Evolutionary conservation across 345 rosid genomes (phyloP), one percentile per base, ranked within the genome.

Genomic region (Limnanthes douglasii): DNA sequence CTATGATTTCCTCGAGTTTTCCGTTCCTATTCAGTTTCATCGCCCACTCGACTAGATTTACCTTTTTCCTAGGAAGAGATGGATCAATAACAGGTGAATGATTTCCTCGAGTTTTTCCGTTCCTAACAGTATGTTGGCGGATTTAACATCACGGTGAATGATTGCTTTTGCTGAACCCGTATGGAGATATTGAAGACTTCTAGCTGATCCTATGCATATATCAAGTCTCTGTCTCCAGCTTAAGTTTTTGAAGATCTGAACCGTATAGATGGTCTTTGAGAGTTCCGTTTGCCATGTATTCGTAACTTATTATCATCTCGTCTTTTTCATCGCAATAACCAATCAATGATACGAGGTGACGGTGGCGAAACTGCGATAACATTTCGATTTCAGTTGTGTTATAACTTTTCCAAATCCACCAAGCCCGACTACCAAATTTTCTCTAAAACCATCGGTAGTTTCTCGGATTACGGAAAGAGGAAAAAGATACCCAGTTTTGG

Each of bases 391-490:
- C 90, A 0, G 84, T 78, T 59, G 55, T 45, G 54, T 64, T 42
- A 64, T 72, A 35, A 77, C 86, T 61, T 57, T 77, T 12, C 86
- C 86, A 49, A 77, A 77, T 13, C 78, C 86, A 30, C 86, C 86
- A 51, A 69, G 56, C 3, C 86, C 86, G 41, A 72, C 43, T 37
- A 77, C 56, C 27, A 72, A 47, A 17, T 56, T 52, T 33, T 72
- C 75, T 15, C 41, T 51, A 22, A 73, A 78, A 37, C 58, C 60
- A 45, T 53, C 62, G 0, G 79, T 73, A 21, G 88, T 78, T 47
- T 72, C 86, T 29, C 54, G 68, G 21, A 73, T 63, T 6, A 25
- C 45, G 46, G 40, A 59, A 2, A 77, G 57, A 6, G 88, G 78
- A 39, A 59, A 69, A 9, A 64, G 59, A 35, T 70, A 70, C 21